Conservation (phyloP, 2,329 filamentous ascomycete species). For the Trichoderma sp. region DNA sequence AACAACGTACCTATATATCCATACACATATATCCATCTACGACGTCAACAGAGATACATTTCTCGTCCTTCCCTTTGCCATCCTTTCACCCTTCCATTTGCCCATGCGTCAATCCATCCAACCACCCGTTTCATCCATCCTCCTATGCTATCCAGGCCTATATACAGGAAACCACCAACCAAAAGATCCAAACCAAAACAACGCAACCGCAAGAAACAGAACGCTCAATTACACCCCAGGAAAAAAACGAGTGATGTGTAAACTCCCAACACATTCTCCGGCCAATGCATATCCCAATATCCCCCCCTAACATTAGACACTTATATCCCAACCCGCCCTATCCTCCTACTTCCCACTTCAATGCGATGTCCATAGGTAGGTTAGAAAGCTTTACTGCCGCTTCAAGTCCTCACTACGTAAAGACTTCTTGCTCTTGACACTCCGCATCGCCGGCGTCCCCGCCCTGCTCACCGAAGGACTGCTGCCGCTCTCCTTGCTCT, state of each 20-base stretch:
- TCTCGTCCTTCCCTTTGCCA: background rate
- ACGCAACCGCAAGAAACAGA: background rate
- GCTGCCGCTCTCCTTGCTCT: slow-evolving; percentile 47
- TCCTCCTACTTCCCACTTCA: too few species aligned
- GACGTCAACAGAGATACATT: slow-evolving; percentile 7
- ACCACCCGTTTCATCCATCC: background rate
- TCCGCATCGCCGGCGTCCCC: slow-evolving; percentile 7
- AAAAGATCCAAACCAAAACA: background rate
- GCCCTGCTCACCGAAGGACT: slow-evolving; percentile 40
- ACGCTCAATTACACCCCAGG: slow-evolving; percentile 15
- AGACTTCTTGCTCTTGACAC: slow-evolving; percentile 26
- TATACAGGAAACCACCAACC: slow-evolving; percentile 18
- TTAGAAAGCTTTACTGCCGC: background rate
- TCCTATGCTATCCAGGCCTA: slow-evolving; percentile 2
- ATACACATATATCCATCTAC: background rate
- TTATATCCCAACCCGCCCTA: background rate
- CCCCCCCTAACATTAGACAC: background rate
- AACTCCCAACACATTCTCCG: slow-evolving; percentile 8
- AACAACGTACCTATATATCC: slow-evolving; percentile 2
- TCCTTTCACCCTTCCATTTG: background rate
- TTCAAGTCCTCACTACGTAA: slow-evolving; percentile 7
- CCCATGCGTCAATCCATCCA: background rate
- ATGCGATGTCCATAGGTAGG: too few species aligned
- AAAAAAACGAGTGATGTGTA: slow-evolving; percentile 10
- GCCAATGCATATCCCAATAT: slow-evolving; percentile 5